phyloP scores from a whole-genome alignment of 352 stramenopile genomes.

The Phytophthora ohioensis region DNA sequence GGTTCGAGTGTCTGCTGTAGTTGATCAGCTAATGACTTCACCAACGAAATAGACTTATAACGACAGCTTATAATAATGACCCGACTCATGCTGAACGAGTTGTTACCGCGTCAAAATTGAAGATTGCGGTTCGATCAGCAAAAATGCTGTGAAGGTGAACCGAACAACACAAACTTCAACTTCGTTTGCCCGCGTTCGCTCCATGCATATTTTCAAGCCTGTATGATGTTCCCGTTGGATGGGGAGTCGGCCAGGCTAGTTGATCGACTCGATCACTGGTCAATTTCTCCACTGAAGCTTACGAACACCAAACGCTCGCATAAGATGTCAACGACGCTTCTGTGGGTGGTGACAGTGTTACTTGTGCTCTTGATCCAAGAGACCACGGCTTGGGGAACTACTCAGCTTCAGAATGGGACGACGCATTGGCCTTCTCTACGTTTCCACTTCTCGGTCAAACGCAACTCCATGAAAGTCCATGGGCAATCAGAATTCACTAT shows the following conservation, averaged over 20 bases:
- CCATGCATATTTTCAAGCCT: too few species aligned
- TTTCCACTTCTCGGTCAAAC: constrained; percentile 44
- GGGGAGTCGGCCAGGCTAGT: too few species aligned
- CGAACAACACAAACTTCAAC: too few species aligned
- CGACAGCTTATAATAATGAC: too few species aligned
- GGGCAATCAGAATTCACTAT: constrained; percentile 35
- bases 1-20: constrained; percentile 73
- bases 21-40: too few species aligned
- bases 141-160: too few species aligned
- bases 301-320: background rate
- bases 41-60: too few species aligned
- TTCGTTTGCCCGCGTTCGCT: too few species aligned
- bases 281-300: background rate
- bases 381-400: background rate
- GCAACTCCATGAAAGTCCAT: constrained; percentile 38
- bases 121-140: too few species aligned
- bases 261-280: background rate
- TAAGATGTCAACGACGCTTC: background rate
- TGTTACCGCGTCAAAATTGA: too few species aligned
- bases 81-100: too few species aligned
- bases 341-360: background rate
- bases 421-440: constrained; percentile 33
- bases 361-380: background rate
- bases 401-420: background rate
- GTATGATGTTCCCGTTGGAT: too few species aligned